Conservation (phyloP, 495 filamentous ascomycete species). For the Penicillium pancosmium region DNA sequence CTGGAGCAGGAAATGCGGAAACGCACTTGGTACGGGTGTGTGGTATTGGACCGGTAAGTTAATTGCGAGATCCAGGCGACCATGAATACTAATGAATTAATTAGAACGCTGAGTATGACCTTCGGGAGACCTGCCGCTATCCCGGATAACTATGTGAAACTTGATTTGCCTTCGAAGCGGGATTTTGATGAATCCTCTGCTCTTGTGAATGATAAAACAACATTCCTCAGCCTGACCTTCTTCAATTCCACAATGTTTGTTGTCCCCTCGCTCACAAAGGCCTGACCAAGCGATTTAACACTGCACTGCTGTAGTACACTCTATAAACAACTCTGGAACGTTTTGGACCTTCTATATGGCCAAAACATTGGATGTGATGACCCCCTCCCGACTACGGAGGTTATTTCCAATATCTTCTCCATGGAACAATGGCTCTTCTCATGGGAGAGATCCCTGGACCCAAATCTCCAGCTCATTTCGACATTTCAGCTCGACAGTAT, state of each 20-base stretch:
- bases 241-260: conserved; percentile 45
- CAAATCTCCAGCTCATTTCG: conserved; percentile 14
- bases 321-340: conserved; percentile 31
- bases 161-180: conserved; percentile 38
- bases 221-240: conserved; percentile 26
- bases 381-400: conserved; percentile 17
- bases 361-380: conserved; percentile 41
- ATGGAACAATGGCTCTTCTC: conserved; percentile 22
- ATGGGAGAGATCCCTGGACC: conserved; percentile 22
- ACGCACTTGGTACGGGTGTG: conserved; percentile 50
- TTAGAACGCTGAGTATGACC: conserved; percentile 50
- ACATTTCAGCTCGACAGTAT: conserved; percentile 1
- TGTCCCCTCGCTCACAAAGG: background rate
- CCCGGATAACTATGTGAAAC: conserved; percentile 39
- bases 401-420: conserved; percentile 17
- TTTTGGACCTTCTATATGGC: conserved; percentile 42
- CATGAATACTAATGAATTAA: background rate
- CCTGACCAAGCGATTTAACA: background rate
- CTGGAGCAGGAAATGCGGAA: conserved; percentile 45
- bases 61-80: too few relatives aligned
- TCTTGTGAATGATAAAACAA: conserved; percentile 19
- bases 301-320: conserved; percentile 13
- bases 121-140: conserved; percentile 46
- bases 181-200: conserved; percentile 22
- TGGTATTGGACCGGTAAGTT: conserved; percentile 45